A percentile compares a stretch with the other conserved stretches of the same genome.
These are phyloP conservation scores for Leptographium galeiforme DNA, from an alignment of 2,329 filamentous ascomycete species.

Conservation along the genomic window DNA sequence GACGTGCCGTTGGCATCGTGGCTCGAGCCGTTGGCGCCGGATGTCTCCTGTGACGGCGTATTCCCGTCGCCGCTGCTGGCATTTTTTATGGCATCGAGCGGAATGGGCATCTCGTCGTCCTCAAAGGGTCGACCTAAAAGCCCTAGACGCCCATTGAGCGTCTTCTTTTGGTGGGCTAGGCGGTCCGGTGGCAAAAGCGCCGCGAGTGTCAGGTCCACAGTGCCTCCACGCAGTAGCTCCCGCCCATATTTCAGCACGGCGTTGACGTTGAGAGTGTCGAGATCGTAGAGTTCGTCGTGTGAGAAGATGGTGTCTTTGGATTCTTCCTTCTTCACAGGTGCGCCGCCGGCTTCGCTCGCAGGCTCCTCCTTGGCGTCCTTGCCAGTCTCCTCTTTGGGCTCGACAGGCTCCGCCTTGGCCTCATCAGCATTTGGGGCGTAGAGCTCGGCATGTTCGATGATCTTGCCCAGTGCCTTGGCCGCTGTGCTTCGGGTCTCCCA, in stretches of 20 bases:
- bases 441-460: constrained; percentile 72
- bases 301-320: constrained; percentile 32
- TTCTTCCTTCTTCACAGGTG: constrained; percentile 47
- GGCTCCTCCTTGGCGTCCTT: constrained; percentile 2
- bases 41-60: constrained; percentile 29
- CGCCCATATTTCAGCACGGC: constrained; percentile 74
- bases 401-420: constrained; percentile 27
- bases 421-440: constrained; percentile 83
- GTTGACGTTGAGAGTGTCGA: constrained; percentile 64
- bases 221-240: constrained; percentile 70
- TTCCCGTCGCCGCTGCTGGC: constrained; percentile 14
- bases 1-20: constrained; percentile 1
- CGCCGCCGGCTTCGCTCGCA: constrained; percentile 5
- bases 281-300: constrained; percentile 51
- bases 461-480: constrained; percentile 86
- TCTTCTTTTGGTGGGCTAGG: constrained; percentile 80
- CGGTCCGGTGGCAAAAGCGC: constrained; percentile 69
- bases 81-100: constrained; percentile 41
- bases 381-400: constrained; percentile 28
- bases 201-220: constrained; percentile 74
- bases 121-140: constrained; percentile 74
- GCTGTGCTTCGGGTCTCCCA: constrained; percentile 95
- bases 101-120: constrained; percentile 60
- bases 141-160: constrained; percentile 66
- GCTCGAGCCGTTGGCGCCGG: constrained; percentile 10